Evolutionary conservation across 306 rosid species (phyloP), one percentile per base, ranked within the genome.

Genomic region (Citrullus mucosospermus): DNA sequence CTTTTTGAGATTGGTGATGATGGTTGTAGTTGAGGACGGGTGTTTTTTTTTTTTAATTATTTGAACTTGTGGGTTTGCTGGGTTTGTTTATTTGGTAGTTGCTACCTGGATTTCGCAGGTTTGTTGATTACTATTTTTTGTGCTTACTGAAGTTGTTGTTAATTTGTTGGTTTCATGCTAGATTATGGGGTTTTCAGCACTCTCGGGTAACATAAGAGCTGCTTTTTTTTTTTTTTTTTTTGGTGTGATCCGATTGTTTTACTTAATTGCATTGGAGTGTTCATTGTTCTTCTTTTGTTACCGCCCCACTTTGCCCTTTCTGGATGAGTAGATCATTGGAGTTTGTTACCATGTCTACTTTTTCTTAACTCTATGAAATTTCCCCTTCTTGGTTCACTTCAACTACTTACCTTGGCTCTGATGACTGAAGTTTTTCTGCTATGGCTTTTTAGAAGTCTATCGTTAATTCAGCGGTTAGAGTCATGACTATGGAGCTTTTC

Each of bases 401-500:
- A 50, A 28, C 13, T 5, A 71, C 25, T 15, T 28, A 10, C 59
- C 4, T 50, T 44, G 56, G 36, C 22, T 28, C 20, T 46, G 76
- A 50, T 72, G 28, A 46, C 9, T 50, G 1, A 72, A 30, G 4
- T 2, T 50, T 17, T 72, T 72, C 60, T 50, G 59, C 17, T 9
- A 54, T 34, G 63, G 48, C 32, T 32, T 74, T 51, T 54, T 18
- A 53, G 78, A 74, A 32, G 18, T 74, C 34, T n/a, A 54, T 51
- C 7, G 78, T 74, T 54, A 9, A 9, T 34, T 50, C n/a, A 53
- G 63, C 5, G 9, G 18, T 34, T 67, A 80, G 76, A 86, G 25
- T 72, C 83, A 91, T 85, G 96, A 50, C 85, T 79, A 81, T 88
- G 1, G 97, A 95, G 81, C 91, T 95, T 85, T 88, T 95, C 80